phyloP scores from a whole-genome alignment of 2,329 filamentous ascomycete species.

The Colletotrichum australisinense region DNA sequence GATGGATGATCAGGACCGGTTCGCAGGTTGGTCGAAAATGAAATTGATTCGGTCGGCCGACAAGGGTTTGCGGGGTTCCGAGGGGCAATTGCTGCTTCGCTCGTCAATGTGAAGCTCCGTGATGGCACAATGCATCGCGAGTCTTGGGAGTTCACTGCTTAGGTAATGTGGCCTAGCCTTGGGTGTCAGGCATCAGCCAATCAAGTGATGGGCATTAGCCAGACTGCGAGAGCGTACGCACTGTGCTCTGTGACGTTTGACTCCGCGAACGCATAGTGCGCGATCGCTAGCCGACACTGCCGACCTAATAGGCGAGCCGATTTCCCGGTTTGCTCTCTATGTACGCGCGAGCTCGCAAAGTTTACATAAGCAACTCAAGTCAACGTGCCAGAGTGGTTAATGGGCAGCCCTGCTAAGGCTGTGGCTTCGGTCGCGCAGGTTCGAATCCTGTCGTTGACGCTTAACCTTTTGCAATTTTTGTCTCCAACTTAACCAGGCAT shows the following conservation, averaged over 20 bases:
- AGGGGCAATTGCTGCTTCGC: not conserved
- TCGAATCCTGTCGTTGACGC: slow-evolving; percentile 35
- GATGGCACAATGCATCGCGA: slow-evolving; percentile 14
- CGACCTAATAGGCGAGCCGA: not conserved
- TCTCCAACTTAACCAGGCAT: not conserved
- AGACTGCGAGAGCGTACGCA: fast-evolving
- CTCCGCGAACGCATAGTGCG: no score
- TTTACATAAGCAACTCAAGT: slow-evolving; percentile 26
- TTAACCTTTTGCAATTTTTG: not conserved
- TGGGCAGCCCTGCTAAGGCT: slow-evolving; percentile 37
- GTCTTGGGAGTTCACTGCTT: slow-evolving; percentile 21
- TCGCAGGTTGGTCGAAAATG: not conserved
- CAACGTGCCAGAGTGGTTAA: slow-evolving; percentile 37
- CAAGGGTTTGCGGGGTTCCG: not conserved
- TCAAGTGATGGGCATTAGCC: not conserved
- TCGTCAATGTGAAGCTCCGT: slow-evolving; percentile 15
- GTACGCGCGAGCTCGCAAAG: fast-evolving
- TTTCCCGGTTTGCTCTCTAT: fast-evolving
- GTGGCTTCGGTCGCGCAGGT: slow-evolving; percentile 36
- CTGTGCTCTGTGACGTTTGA: not conserved
- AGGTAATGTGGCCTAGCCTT: slow-evolving; percentile 14
- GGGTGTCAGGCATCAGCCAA: slow-evolving; percentile 16
- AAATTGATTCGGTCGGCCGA: slow-evolving; percentile 13
- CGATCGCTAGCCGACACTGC: no score
- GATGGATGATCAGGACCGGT: slow-evolving; percentile 1